Base-by-base conservation (phyloP, 139 green algal genomes). In the Pseudopediastrum boryanum region DNA sequence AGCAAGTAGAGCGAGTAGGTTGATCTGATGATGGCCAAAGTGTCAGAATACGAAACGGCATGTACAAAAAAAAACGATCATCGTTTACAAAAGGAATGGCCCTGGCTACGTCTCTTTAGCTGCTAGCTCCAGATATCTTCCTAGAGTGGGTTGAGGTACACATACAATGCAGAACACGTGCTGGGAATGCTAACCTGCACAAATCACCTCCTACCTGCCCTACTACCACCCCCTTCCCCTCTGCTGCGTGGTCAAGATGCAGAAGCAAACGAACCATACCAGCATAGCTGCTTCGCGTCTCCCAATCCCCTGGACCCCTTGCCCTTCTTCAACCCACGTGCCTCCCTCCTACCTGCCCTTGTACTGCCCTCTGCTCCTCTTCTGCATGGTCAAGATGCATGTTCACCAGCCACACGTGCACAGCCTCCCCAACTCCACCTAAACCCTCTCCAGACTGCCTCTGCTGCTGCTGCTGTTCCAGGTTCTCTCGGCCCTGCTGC, bases 301-400 rank as follows among this genome's bases (percentile, higher is more conserved):
- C 19, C 19, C 48, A n/a, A 58, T 58, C 21, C 19, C 19, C 19
- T 21, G 21, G 19, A 58, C 48, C 48, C 19, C 19, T 16, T 58
- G 21, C 48, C 19, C 48, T 58, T 16, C 48, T 21, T 58, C 21
- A n/a, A 8, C 31, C 12, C 54, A 9, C 54, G 33, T 12, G 63
- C 21, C 63, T 36, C 25, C 64, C 9, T 13, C 68, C 3, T 36
- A 77, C 70, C 70, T 77, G 50, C 0, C 25, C 74, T 64, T 89
- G 85, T 27, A 48, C 58, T 29, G 64, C 62, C 10, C 83, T 70
- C 27, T 56, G 81, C 31, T 78, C 67, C 10, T 56, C 43, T 2
- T 77, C 63, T 6, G 71, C 80, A 62, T 90, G 85, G 70, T 90
- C 83, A 35, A 90, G 64, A 65, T 90, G 85, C 1, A 83, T 85